Percentiles rank a stretch among this genome's conserved stretches.
phyloP scores from a whole-genome alignment of 176 grass and related monocot genomes.

The Chloris gayana region DNA sequence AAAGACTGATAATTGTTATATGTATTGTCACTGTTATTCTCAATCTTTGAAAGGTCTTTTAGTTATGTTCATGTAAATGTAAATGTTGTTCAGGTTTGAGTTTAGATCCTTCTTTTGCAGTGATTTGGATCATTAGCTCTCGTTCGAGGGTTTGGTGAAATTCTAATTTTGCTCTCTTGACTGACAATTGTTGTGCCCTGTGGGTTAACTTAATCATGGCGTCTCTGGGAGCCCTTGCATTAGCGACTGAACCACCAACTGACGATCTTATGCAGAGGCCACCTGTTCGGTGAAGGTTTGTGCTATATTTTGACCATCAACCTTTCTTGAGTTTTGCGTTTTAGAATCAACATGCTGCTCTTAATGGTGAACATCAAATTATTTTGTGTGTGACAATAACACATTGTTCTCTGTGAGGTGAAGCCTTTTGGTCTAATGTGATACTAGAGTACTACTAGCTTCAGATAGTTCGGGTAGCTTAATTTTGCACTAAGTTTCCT shows the following conservation, averaged over 20 bases:
- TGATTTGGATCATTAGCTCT: neutral
- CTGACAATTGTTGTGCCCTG: conserved; percentile 78
- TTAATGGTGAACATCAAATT: neutral
- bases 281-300: conserved; percentile 85
- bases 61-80: neutral
- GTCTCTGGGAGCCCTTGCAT: conserved; percentile 90
- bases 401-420: conserved; percentile 92
- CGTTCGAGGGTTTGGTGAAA: neutral
- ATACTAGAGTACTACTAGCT: conserved; percentile 3
- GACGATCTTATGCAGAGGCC: conserved; percentile 79
- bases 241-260: conserved; percentile 88
- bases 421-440: conserved; percentile 24
- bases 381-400: conserved; percentile 30
- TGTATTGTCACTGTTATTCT: no score
- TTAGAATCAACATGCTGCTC: neutral
- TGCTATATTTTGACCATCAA: conserved; percentile 25
- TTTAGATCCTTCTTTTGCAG: no score
- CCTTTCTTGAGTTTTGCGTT: conserved; percentile 2
- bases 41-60: no score
- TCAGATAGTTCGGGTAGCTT: no score
- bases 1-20: neutral
- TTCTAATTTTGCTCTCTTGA: conserved; percentile 8
- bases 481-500: no score
- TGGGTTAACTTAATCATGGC: conserved; percentile 99
- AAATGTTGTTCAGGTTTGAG: no score